These are phyloP conservation scores for Zhuliangozyma blackwelliae DNA, from an alignment of 1,139 yeast species.

Conservation along the genomic window DNA sequence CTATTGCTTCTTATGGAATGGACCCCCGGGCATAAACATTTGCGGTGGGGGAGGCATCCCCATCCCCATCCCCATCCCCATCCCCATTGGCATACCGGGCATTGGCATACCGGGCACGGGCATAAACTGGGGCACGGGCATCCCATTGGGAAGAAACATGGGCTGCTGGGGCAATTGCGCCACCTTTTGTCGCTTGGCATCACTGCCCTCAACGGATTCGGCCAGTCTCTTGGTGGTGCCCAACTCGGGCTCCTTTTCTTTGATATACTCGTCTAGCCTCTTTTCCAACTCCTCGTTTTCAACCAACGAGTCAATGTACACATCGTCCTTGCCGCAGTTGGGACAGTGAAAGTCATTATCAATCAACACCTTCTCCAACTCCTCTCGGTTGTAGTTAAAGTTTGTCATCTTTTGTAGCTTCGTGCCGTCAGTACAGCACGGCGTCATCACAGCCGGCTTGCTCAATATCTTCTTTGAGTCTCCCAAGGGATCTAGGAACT, in stretches of 20 bases:
- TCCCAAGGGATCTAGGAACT: conserved; percentile 55
- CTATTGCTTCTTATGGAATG: no score
- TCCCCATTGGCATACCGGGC: no score
- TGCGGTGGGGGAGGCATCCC: no score
- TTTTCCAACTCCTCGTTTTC: conserved; percentile 57
- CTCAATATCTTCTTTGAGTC: conserved; percentile 60
- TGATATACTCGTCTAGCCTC: conserved; percentile 50
- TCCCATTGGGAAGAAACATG: not conserved
- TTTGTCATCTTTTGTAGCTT: conserved; percentile 52
- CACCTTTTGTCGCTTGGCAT: conserved; percentile 29
- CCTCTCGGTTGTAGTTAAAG: conserved; percentile 35
- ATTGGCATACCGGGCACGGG: conserved; percentile 1
- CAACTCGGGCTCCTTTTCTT: conserved; percentile 37
- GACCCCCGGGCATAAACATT: no score
- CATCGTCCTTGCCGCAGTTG: conserved; percentile 69
- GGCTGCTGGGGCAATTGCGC: conserved; percentile 11
- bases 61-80: no score
- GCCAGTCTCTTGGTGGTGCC: conserved; percentile 27
- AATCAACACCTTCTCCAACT: conserved; percentile 65
- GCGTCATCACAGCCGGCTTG: conserved; percentile 75
- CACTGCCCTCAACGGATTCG: conserved; percentile 18
- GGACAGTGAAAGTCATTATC: conserved; percentile 92
- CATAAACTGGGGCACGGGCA: not conserved
- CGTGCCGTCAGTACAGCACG: conserved; percentile 62
- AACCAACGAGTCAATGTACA: conserved; percentile 67